phyloP scores from a whole-genome alignment of 768 basidiomycete genomes.

The Kwoniella dendrophila region DNA sequence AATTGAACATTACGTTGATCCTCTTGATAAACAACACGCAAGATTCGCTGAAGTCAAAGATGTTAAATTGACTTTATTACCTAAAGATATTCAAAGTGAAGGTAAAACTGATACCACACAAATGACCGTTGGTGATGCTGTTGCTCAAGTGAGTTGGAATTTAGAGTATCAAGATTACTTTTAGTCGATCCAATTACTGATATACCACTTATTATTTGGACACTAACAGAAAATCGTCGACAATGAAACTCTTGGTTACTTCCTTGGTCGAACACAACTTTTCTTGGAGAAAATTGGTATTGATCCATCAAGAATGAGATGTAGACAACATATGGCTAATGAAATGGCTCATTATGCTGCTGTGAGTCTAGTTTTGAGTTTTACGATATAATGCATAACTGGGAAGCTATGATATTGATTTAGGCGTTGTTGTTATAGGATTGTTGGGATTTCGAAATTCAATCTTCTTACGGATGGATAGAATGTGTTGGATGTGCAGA shows the following conservation, averaged over 20 bases:
- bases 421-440: slow-evolving; percentile 58
- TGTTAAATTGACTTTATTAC: slow-evolving; percentile 72
- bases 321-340: slow-evolving; percentile 97
- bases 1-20: slow-evolving; percentile 98
- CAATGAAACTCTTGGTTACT: slow-evolving; percentile 97
- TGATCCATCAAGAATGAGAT: slow-evolving; percentile 76
- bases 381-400: not conserved
- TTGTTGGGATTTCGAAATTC: slow-evolving; percentile 99
- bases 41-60: slow-evolving; percentile 81
- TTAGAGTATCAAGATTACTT: not conserved
- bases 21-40: slow-evolving; percentile 80
- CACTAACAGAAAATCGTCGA: slow-evolving; percentile 71
- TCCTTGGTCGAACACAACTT: slow-evolving; percentile 85
- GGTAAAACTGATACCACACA: slow-evolving; percentile 68
- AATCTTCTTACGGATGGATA: slow-evolving; percentile 90
- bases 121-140: slow-evolving; percentile 86
- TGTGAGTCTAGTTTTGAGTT: slow-evolving; percentile 26
- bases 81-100: slow-evolving; percentile 76
- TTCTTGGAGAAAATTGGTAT: slow-evolving; percentile 92
- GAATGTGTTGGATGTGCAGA: slow-evolving; percentile 99
- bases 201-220: not conserved
- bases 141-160: slow-evolving; percentile 60
- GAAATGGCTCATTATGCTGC: slow-evolving; percentile 99
- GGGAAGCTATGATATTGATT: not conserved
- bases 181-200: not conserved